These are phyloP conservation scores for Trypanosoma theileri DNA, from an alignment of 208 protist genomes.

Conservation along the genomic window DNA sequence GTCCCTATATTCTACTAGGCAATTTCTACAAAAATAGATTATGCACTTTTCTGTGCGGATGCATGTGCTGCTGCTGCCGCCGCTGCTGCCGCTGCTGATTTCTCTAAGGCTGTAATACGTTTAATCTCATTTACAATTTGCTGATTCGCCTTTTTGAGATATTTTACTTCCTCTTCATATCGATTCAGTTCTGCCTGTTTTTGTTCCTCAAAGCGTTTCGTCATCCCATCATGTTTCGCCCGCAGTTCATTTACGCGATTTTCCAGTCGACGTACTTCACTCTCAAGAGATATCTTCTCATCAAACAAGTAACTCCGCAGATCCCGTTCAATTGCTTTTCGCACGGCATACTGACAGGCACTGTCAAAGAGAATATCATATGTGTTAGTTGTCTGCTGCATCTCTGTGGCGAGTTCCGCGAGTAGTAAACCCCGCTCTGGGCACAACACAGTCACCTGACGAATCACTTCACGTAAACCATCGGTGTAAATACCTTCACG, in stretches of 20 bases:
- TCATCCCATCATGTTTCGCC: constrained; percentile 75
- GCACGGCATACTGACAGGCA: constrained; percentile 80
- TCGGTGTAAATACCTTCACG: constrained; percentile 81
- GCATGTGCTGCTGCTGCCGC: constrained; percentile 1
- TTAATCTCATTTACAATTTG: constrained; percentile 91
- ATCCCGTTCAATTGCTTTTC: constrained; percentile 87
- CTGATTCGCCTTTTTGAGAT: constrained; percentile 81
- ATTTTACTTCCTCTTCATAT: constrained; percentile 87
- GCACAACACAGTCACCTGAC: constrained; percentile 83
- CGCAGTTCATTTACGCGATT: constrained; percentile 84
- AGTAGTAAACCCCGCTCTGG: constrained; percentile 86
- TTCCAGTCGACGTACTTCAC: constrained; percentile 84
- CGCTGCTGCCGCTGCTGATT: constrained; percentile 17
- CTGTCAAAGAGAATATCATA: constrained; percentile 88
- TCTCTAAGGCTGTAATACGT: constrained; percentile 67
- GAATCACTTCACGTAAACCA: constrained; percentile 78
- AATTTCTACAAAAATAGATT: background rate
- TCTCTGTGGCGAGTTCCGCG: constrained; percentile 52
- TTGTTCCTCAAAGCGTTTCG: constrained; percentile 86
- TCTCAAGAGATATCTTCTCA: constrained; percentile 66
- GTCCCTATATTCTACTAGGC: background rate
- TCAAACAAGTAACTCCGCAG: constrained; percentile 62
- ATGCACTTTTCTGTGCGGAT: background rate
- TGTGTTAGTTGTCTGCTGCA: constrained; percentile 69
- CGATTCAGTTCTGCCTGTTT: constrained; percentile 57